phyloP scores from a whole-genome alignment of 768 basidiomycete species.

The Sporobolomyces pararoseus region DNA sequence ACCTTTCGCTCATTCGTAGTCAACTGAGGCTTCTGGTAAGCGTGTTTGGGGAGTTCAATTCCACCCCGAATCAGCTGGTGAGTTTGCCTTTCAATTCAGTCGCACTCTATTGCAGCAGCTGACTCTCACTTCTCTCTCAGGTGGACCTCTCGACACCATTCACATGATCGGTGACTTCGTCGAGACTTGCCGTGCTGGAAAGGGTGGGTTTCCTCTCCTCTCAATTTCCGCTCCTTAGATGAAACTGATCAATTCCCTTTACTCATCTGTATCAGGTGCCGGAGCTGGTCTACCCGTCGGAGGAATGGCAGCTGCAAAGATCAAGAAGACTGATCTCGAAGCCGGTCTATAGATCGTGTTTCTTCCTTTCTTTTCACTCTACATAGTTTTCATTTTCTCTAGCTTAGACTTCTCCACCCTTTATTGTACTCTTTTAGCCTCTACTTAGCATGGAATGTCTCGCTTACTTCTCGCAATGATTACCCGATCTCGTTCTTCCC shows the following conservation, averaged over 20 bases:
- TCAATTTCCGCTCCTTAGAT: neutral
- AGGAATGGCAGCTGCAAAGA: slow-evolving; percentile 25
- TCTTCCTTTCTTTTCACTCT: neutral
- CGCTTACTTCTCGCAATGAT: neutral
- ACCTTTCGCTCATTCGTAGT: too few species aligned
- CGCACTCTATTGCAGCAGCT: neutral
- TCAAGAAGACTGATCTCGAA: slow-evolving; percentile 31
- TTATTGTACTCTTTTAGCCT: too few species aligned
- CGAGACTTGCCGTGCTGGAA: slow-evolving; percentile 17
- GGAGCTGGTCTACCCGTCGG: slow-evolving; percentile 16
- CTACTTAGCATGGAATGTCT: too few species aligned
- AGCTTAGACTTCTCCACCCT: neutral
- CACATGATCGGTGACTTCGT: slow-evolving; percentile 59
- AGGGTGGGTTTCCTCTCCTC: neutral
- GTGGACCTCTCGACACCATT: slow-evolving; percentile 97
- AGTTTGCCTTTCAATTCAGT: neutral
- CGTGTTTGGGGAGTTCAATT: slow-evolving; percentile 98
- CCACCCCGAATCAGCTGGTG: slow-evolving; percentile 69
- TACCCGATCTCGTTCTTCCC: too few species aligned
- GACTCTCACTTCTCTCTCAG: slow-evolving; percentile 53
- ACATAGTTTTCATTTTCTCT: neutral
- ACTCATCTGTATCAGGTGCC: neutral
- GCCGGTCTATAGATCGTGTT: slow-evolving; percentile 15
- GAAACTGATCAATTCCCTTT: neutral
- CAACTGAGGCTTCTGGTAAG: slow-evolving; percentile 77